Base-by-base conservation (phyloP, 2,329 filamentous ascomycete species). In the Aspergillus aculeatinus region DNA sequence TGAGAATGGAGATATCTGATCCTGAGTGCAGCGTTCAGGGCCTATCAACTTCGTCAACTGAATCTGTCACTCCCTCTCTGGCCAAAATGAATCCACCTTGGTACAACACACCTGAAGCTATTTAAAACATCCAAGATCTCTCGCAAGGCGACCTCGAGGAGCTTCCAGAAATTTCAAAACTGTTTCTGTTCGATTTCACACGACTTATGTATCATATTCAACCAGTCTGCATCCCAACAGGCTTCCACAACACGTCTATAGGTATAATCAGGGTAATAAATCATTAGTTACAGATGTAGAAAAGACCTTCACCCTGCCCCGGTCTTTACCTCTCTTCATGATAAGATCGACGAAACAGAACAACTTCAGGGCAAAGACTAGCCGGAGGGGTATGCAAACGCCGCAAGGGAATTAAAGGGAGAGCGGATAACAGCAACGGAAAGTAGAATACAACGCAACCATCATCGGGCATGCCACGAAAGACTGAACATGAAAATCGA, bases 301-400 rank as follows among this genome's bases (percentile, higher is more conserved):
- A 35, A 27, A 53, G 23, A 42, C 23, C 33, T 29, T 14, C 51
- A 27, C 35, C 48, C 31, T 39, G 54, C 33, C 58, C 39, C 53
- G 35, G 21, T 29, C 39, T 47, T 44, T 55, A 35, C 14, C 19
- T 52, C 50, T 52, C 39, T 52, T 47, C 11, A 55, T 48, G 53
- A 35, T 10, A 29, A 29, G 27, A 29, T 47, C 53, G 27, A 35
- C 47, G 27, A 39, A 51, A 42, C 55, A 55, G 27, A 60, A 51
- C 57, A 59, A 60, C 55, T 56, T 51, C 49, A 42, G 48, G 42
- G 55, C 61, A 60, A 53, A 51, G 58, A 60, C 51, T 53, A 57
- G 60, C 58, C 51, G 52, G 33, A 57, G 55, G 55, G 61, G 57
- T 65, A 65, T 64, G 64, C 60, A 62, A 65, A 66, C 62, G 61